Percentiles rank a stretch among this genome's conserved stretches.
phyloP scores from a whole-genome alignment of 129 eudicot species.

The Lactuca saligna region DNA sequence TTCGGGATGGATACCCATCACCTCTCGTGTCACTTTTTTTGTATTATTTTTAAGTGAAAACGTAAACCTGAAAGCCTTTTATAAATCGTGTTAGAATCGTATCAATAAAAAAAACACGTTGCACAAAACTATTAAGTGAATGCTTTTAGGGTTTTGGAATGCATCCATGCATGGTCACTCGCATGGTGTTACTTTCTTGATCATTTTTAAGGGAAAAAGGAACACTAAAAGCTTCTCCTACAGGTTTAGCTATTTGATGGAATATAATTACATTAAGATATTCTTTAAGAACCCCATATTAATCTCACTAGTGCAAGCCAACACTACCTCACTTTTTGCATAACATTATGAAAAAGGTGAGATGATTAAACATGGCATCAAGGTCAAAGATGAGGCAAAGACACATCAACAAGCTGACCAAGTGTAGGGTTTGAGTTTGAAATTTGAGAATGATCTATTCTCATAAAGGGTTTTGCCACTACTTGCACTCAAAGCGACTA shows the following conservation, averaged over 20 bases:
- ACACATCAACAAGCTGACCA: slow-evolving; percentile 11
- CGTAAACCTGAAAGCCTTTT: slow-evolving; percentile 15
- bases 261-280: slow-evolving; percentile 21
- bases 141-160: background rate
- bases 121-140: background rate
- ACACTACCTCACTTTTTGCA: slow-evolving; percentile 32
- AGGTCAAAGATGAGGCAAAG: slow-evolving; percentile 32
- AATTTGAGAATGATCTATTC: slow-evolving; percentile 21
- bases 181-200: background rate
- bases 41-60: slow-evolving; percentile 2
- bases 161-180: background rate
- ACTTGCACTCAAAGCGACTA: slow-evolving; percentile 37
- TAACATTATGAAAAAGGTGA: slow-evolving; percentile 18
- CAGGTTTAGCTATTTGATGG: slow-evolving; percentile 23
- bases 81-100: background rate
- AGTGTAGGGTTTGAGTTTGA: slow-evolving; percentile 14
- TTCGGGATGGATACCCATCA: background rate
- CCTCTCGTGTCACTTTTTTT: slow-evolving; percentile 6
- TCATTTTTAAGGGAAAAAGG: slow-evolving; percentile 5
- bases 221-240: slow-evolving; percentile 18
- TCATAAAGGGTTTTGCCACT: slow-evolving; percentile 27
- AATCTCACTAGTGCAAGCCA: slow-evolving; percentile 35
- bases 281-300: slow-evolving; percentile 9
- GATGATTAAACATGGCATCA: slow-evolving; percentile 35
- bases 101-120: background rate